Evolutionary conservation across 2,329 filamentous ascomycete genomes (phyloP), one percentile per base, ranked within the genome.

Genomic region (Calonectria fujianensis): DNA sequence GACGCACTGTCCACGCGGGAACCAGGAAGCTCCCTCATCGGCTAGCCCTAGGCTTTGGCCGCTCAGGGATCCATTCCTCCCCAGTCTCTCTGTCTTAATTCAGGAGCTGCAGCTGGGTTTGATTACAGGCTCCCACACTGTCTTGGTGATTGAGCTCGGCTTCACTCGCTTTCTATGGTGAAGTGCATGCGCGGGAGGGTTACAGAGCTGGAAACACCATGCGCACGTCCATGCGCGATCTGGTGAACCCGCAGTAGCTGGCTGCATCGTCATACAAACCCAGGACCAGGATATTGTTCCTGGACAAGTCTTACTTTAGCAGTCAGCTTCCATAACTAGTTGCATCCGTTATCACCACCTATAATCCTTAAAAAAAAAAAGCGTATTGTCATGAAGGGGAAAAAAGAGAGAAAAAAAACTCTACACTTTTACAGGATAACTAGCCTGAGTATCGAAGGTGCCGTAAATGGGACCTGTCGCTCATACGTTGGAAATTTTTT

Each of bases 1-100:
- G 39, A 74, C 64, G 76, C 77, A 80, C 71, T 75, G 77, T 71
- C 79, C 77, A 80, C 68, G 72, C 79, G 79, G 79, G 78, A 80
- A 37, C 70, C 72, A 78, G 74, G 70, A 66, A 75, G 61, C 70
- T 79, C 66, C 66, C 69, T 80, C 69, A 20, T 70, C 76, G 57
- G 68, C 70, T 76, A 80, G 73, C 77, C 73, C 51, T 79, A 72
- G 63, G 68, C 72, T 70, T 29, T 69, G 39, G 73, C 65, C 59
- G 65, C 51, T 72, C 64, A 77, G 63, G 74, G 71, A 75, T 61
- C 65, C 66, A 50, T 48, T 70, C 48, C 59, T 74, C 68, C 35
- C 61, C 59, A 69, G 70, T 59, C 69, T 50, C 37, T 45, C 67
- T 31, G 52, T 45, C 67, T 69, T 61, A n/a, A 45, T 54, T 76